Evolutionary conservation across 371 early-diverging fungal genomes (phyloP).

Genomic region (Lichtheimia ramosa): DNA sequence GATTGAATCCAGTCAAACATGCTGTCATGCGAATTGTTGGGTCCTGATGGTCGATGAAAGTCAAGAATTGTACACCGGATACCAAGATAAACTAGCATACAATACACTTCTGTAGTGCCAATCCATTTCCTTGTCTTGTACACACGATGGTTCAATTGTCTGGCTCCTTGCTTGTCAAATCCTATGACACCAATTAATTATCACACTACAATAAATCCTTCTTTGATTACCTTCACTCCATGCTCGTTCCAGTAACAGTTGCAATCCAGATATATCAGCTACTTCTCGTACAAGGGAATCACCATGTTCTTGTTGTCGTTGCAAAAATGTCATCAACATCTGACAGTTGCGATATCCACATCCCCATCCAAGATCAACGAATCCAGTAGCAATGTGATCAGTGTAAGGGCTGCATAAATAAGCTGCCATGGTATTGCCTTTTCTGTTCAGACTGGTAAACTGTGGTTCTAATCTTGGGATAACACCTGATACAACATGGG

Average conservation of each 20-base stretch:
- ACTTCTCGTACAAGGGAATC: constrained; percentile 35
- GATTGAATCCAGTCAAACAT: constrained; percentile 58
- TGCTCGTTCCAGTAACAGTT: constrained; percentile 65
- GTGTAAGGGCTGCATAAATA: constrained; percentile 48
- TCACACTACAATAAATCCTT: background rate
- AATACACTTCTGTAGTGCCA: constrained; percentile 75
- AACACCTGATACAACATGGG: constrained; percentile 26
- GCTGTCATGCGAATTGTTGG: constrained; percentile 55
- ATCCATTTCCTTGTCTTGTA: constrained; percentile 75
- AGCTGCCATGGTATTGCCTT: constrained; percentile 29
- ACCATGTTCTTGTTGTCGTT: constrained; percentile 27
- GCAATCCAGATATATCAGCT: constrained; percentile 55
- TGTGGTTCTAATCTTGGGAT: constrained; percentile 45
- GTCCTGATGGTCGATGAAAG: constrained; percentile 67
- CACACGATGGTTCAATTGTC: constrained; percentile 60
- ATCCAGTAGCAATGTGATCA: constrained; percentile 44
- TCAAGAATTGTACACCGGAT: constrained; percentile 64
- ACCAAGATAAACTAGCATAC: constrained; percentile 62
- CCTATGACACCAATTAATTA: constrained; percentile 22
- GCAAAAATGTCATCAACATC: constrained; percentile 64
- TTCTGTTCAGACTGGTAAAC: constrained; percentile 24
- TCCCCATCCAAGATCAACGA: constrained; percentile 69
- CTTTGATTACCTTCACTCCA: constrained; percentile 55
- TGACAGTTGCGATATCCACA: constrained; percentile 81
- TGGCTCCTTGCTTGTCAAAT: constrained; percentile 67